Conservation (phyloP, 2,329 filamentous ascomycete species). For the Epichloe baconii region DNA sequence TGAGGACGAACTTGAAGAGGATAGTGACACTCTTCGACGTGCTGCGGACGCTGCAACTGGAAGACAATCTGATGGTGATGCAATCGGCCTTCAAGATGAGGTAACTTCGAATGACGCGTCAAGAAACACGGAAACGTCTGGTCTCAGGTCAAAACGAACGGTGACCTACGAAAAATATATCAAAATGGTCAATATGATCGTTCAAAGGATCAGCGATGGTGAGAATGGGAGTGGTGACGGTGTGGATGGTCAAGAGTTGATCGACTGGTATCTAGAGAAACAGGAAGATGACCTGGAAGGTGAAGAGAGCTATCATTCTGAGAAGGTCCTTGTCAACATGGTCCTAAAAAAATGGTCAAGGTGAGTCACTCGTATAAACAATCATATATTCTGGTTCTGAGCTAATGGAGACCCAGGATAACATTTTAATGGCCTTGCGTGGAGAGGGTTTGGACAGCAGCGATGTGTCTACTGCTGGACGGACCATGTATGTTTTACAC, state of each 20-base stretch:
- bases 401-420: constrained; percentile 47
- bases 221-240: constrained; percentile 67
- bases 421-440: constrained; percentile 72
- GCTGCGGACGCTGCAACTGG: constrained; percentile 27
- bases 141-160: constrained; percentile 53
- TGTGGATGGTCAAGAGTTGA: constrained; percentile 67
- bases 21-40: constrained; percentile 31
- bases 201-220: constrained; percentile 72
- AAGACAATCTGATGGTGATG: constrained; percentile 32
- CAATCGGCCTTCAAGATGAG: constrained; percentile 25
- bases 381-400: not conserved
- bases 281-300: constrained; percentile 70
- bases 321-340: constrained; percentile 63
- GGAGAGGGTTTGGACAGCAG: constrained; percentile 44
- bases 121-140: constrained; percentile 10
- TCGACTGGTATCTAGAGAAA: constrained; percentile 86
- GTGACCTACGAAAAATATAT: constrained; percentile 96
- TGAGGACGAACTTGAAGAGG: constrained; percentile 40
- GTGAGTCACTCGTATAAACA: constrained; percentile 34
- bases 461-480: constrained; percentile 23
- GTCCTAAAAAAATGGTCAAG: constrained; percentile 95
- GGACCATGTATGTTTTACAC: constrained; percentile 74
- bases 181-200: constrained; percentile 74
- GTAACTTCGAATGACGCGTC: constrained; percentile 22
- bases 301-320: constrained; percentile 68